Conservation (phyloP, 345 rosid species). For the Arabidopsis thaliana region TAIR10.1 NC_003074.8:3268001-3268500, state of each 20-base stretch:
- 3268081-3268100: conserved; percentile 43
- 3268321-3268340: neutral
- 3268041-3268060: conserved; percentile 28
- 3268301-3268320: neutral
- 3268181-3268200: conserved; percentile 79
- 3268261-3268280: conserved; percentile 91
- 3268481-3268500: conserved; percentile 20
- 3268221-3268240: conserved; percentile 66
- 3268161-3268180: conserved; percentile 91
- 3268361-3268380: conserved; percentile 7
- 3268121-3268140: conserved; percentile 31
- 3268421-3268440: conserved; percentile 6
- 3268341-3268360: neutral
- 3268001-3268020: neutral
- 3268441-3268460: conserved; percentile 20
- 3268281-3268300: conserved; percentile 77
- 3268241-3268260: conserved; percentile 71
- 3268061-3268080: conserved; percentile 43
- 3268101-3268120: conserved; percentile 36
- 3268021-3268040: conserved; percentile 20
- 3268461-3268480: neutral
- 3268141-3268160: conserved; percentile 82
- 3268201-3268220: conserved; percentile 90
- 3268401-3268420: conserved; percentile 9
- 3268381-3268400: conserved; percentile 26